These are phyloP conservation scores for Madurella fahalii DNA, from an alignment of 2,329 filamentous ascomycete genomes.

Conservation along the genomic window DNA sequence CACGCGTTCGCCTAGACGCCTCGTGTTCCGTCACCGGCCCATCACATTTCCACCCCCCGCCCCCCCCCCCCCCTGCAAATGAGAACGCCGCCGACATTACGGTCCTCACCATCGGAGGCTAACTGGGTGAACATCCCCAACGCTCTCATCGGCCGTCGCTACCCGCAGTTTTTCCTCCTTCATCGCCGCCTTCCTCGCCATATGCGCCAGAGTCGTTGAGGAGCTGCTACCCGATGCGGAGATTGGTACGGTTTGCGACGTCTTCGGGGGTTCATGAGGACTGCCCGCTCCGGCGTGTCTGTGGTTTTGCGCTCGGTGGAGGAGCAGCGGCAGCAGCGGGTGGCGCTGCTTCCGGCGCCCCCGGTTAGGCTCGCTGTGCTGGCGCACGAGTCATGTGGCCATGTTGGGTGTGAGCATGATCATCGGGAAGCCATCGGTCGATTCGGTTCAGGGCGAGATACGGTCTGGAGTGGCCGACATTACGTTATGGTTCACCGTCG, in stretches of 20 bases:
- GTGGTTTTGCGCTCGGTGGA: not conserved
- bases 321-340: not conserved
- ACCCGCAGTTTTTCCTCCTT: not conserved
- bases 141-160: not conserved
- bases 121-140: not conserved
- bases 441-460: not conserved
- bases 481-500: too few relatives aligned
- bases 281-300: not conserved
- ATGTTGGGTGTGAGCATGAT: not conserved
- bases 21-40: not conserved
- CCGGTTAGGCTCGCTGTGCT: not conserved
- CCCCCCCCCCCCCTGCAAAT: too few relatives aligned
- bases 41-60: not conserved
- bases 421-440: not conserved
- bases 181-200: not conserved
- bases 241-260: not conserved
- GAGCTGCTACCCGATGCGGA: not conserved
- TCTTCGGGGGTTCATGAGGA: not conserved
- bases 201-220: not conserved
- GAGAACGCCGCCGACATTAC: not conserved
- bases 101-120: not conserved
- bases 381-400: not conserved
- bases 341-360: not conserved
- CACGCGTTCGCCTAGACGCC: not conserved
- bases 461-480: not conserved